These are phyloP conservation scores for Penicillium concentricum DNA, from an alignment of 2,329 filamentous ascomycete species.

Conservation along the genomic window DNA sequence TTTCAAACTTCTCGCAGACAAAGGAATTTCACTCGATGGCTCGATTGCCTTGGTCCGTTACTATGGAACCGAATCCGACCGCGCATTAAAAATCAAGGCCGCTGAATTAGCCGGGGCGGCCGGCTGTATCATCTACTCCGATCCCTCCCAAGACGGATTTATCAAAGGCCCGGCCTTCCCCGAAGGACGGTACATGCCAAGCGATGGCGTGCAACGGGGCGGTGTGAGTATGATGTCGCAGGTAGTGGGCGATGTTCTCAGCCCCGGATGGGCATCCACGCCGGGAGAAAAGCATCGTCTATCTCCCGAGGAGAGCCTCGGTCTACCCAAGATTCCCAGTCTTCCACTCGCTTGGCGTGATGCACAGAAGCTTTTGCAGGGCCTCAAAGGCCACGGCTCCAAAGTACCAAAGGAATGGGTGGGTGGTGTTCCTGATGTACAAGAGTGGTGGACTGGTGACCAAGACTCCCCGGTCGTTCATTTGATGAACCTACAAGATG, in stretches of 20 bases:
- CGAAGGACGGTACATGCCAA: slow-evolving; percentile 74
- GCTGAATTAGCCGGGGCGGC: slow-evolving; percentile 82
- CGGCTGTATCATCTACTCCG: slow-evolving; percentile 89
- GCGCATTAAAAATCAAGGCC: slow-evolving; percentile 81
- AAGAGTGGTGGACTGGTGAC: slow-evolving; percentile 83
- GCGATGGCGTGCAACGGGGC: slow-evolving; percentile 78
- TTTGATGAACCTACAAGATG: slow-evolving; percentile 83
- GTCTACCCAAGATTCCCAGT: slow-evolving; percentile 80
- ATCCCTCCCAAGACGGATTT: slow-evolving; percentile 83
- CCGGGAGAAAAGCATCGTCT: slow-evolving; percentile 59
- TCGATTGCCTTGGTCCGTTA: slow-evolving; percentile 83
- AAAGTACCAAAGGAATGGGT: slow-evolving; percentile 69
- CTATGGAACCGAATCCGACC: slow-evolving; percentile 70
- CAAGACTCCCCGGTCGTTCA: slow-evolving; percentile 72
- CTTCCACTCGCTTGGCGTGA: slow-evolving; percentile 87
- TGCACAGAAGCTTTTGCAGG: slow-evolving; percentile 74
- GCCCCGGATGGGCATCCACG: slow-evolving; percentile 71
- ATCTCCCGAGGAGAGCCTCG: slow-evolving; percentile 66
- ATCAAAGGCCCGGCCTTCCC: slow-evolving; percentile 70
- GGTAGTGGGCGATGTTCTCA: slow-evolving; percentile 87
- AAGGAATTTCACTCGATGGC: slow-evolving; percentile 70
- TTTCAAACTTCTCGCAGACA: slow-evolving; percentile 69
- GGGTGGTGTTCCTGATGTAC: slow-evolving; percentile 72
- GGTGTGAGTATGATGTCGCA: slow-evolving; percentile 77
- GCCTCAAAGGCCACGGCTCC: slow-evolving; percentile 72